Conservation (phyloP, 2,329 filamentous ascomycete genomes). For the Apiospora kogelbergensis region DNA sequence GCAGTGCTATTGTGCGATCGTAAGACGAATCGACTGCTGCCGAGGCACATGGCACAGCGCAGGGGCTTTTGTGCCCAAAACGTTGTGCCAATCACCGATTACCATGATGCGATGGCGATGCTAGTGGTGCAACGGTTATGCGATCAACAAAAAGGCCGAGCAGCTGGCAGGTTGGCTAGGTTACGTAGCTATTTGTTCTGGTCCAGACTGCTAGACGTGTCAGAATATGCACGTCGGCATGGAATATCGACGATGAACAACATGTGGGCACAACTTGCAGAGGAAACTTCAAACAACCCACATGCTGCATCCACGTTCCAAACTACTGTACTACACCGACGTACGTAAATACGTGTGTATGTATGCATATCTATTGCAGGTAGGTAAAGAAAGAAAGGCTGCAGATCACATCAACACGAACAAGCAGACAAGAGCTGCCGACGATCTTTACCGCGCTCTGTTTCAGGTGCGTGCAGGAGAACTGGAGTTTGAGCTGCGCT, state of each 20-base stretch:
- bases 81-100: not conserved
- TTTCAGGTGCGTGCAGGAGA: not conserved
- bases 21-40: not conserved
- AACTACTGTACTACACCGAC: not conserved
- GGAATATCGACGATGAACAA: not conserved
- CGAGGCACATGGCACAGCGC: too few species aligned
- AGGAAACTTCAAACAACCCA: not conserved
- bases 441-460: not conserved
- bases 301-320: not conserved
- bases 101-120: not conserved
- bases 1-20: not conserved
- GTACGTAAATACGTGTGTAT: not conserved
- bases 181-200: not conserved
- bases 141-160: not conserved
- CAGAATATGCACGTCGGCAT: not conserved
- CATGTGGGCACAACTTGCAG: not conserved
- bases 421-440: too few species aligned
- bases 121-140: not conserved
- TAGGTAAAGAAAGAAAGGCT: not conserved
- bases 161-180: too few species aligned
- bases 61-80: not conserved
- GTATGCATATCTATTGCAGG: not conserved
- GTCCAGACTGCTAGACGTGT: not conserved
- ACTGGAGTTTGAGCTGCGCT: not conserved
- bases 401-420: not conserved